phyloP scores from a whole-genome alignment of 1,284 basidiomycete species.

The Irpex sp. region DNA sequence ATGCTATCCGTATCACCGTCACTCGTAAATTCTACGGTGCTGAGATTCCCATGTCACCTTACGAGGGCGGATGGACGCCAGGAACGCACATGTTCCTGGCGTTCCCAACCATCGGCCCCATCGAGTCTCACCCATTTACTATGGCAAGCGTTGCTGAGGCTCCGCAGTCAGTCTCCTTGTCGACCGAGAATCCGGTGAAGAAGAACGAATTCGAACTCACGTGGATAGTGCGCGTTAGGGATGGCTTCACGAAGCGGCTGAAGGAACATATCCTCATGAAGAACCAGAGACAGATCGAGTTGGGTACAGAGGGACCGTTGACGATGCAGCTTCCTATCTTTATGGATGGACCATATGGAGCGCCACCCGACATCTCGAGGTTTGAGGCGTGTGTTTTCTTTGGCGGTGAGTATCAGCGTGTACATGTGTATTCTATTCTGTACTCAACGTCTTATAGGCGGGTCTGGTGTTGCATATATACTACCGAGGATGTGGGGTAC shows the following conservation, averaged over 20 bases:
- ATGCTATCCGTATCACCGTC: constrained; percentile 32
- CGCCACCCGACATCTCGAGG: constrained; percentile 34
- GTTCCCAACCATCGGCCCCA: constrained; percentile 8
- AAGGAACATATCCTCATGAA: constrained; percentile 11
- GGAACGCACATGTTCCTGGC: constrained; percentile 11
- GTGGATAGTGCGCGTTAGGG: constrained; percentile 36
- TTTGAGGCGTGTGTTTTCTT: constrained; percentile 40
- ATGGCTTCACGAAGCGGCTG: constrained; percentile 18
- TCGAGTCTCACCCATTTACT: constrained; percentile 9
- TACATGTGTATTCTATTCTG: too few species aligned
- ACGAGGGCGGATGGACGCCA: constrained; percentile 1
- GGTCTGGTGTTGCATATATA: constrained; percentile 42
- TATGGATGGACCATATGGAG: constrained; percentile 48
- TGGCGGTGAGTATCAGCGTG: constrained; percentile 30
- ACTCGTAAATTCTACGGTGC: constrained; percentile 13
- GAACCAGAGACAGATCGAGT: constrained; percentile 5
- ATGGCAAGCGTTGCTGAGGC: constrained; percentile 3
- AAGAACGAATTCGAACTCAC: constrained; percentile 29
- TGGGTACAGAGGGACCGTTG: constrained; percentile 14
- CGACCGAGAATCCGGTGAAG: constrained; percentile 2
- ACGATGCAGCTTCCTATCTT: constrained; percentile 28
- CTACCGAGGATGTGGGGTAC: constrained; percentile 38
- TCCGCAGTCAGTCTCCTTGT: constrained; percentile 27
- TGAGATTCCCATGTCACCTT: neutral
- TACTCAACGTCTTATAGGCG: constrained; percentile 25